These are phyloP conservation scores for Brassica cretica DNA, from an alignment of 345 rosid species.

Conservation along the genomic window DNA sequence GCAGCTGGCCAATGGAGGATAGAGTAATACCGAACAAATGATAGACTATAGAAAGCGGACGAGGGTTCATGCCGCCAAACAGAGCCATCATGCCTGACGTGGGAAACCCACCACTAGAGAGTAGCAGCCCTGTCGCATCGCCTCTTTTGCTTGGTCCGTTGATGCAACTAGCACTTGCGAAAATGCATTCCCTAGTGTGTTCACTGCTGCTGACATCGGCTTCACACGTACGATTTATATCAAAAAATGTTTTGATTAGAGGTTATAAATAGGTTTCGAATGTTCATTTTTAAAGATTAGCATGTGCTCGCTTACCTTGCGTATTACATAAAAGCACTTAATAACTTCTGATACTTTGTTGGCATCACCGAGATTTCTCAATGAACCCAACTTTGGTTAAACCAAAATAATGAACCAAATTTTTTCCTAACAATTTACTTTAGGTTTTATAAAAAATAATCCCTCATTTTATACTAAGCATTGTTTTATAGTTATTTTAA, in stretches of 20 bases:
- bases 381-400: too few relatives aligned
- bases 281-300: background rate
- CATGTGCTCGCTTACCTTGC: conserved; percentile 49
- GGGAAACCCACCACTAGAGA: conserved; percentile 30
- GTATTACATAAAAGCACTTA: conserved; percentile 49
- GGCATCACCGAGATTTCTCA: conserved; percentile 20
- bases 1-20: conserved; percentile 24
- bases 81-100: conserved; percentile 33
- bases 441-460: too few relatives aligned
- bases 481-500: too few relatives aligned
- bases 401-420: too few relatives aligned
- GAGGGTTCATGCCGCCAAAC: conserved; percentile 31
- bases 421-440: too few relatives aligned
- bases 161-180: conserved; percentile 33
- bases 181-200: conserved; percentile 40
- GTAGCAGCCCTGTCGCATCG: conserved; percentile 41
- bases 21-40: conserved; percentile 35
- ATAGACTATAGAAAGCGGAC: conserved; percentile 32
- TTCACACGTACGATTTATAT: conserved; percentile 1
- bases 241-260: background rate
- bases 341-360: conserved; percentile 21
- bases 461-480: too few relatives aligned
- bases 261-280: background rate
- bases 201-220: background rate
- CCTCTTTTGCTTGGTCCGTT: conserved; percentile 38